Evolutionary conservation across 192 early-diverging fungal species (phyloP), one percentile per base, ranked within the genome.

Genomic region (Chytriomyces hyalinus): DNA sequence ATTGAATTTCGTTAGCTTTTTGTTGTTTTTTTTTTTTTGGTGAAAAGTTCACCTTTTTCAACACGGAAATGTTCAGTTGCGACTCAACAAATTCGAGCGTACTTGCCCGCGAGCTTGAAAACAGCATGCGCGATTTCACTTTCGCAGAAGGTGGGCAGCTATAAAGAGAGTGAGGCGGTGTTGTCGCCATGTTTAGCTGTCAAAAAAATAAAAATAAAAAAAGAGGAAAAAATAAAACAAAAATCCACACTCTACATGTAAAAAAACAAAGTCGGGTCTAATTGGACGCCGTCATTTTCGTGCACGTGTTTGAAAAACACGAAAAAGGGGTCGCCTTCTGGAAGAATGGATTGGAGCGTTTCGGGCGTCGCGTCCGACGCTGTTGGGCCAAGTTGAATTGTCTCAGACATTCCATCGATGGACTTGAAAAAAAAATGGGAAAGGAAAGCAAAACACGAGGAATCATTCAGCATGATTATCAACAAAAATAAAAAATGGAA

Each of bases 71-170:
- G 6, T 7, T 51, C 24, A 70, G 47, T 24, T 49, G 20, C 53
- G 49, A 83, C 80, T 91, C 86, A 24, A 90, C 86, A 53, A 71
- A 83, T 8, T 81, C 74, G 51, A 93, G 73, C 22, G 95, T 85
- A 45, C 84, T 90, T 20, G 83, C 79, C 59, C 91, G 87, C 61
- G 90, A 92, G 0, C 94, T 88, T 9, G 94, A 94, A 81, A 94
- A 96, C 46, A 95, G 73, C 97, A 97, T 98, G n/a, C 92, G 87
- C 60, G 94, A 89, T 50, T 93, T 91, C 69, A 98, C 91, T 80
- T 93, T 94, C 65, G 92, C 91, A 7, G 81, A 70, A 28, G 89
- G 82, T 8, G 97, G 96, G 75, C 96, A 98, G 28, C 91, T 91
- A 80, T 94, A 96, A 67, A 36, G 0, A 36, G 28, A n/a, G n/a